These are phyloP conservation scores for Globisporangium cystogenes DNA, from an alignment of 352 stramenopile species.

Conservation along the genomic window DNA sequence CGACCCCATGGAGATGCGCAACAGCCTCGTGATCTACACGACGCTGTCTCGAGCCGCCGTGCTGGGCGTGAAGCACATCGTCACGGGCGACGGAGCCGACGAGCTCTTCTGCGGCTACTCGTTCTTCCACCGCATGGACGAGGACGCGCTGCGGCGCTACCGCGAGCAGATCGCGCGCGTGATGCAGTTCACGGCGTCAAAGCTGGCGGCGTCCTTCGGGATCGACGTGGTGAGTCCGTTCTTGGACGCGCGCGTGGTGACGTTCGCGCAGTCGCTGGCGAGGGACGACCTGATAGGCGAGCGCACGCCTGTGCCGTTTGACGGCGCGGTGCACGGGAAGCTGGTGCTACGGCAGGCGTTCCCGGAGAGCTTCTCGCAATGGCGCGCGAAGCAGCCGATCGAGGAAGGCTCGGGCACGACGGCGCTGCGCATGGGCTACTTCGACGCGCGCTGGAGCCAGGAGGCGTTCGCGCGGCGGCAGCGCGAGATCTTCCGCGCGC, in stretches of 20 bases:
- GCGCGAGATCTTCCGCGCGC: slow-evolving; percentile 18
- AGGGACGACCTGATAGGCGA: slow-evolving; percentile 65
- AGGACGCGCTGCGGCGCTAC: slow-evolving; percentile 56
- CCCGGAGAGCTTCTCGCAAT: slow-evolving; percentile 76
- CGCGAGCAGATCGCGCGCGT: slow-evolving; percentile 65
- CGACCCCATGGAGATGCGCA: slow-evolving; percentile 86
- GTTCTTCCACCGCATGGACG: slow-evolving; percentile 72
- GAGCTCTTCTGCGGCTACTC: slow-evolving; percentile 87
- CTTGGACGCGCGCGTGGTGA: slow-evolving; percentile 56
- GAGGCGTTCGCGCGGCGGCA: slow-evolving; percentile 37
- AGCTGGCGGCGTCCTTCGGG: slow-evolving; percentile 49
- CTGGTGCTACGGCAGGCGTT: slow-evolving; percentile 83
- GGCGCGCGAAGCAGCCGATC: slow-evolving; percentile 86
- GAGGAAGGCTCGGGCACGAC: slow-evolving; percentile 79
- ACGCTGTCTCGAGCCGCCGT: slow-evolving; percentile 46
- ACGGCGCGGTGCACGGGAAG: slow-evolving; percentile 64
- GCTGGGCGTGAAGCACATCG: slow-evolving; percentile 48
- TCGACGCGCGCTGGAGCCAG: slow-evolving; percentile 34
- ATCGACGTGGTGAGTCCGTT: slow-evolving; percentile 79
- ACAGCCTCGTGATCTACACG: slow-evolving; percentile 81
- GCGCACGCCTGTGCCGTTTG: slow-evolving; percentile 46
- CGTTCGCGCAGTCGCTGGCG: slow-evolving; percentile 54
- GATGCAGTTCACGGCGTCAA: slow-evolving; percentile 81
- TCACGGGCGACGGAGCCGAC: slow-evolving; percentile 84
- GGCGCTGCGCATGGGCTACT: slow-evolving; percentile 53